Conservation (phyloP, 176 grass and related monocot genomes). For the Carex parvula region DNA sequence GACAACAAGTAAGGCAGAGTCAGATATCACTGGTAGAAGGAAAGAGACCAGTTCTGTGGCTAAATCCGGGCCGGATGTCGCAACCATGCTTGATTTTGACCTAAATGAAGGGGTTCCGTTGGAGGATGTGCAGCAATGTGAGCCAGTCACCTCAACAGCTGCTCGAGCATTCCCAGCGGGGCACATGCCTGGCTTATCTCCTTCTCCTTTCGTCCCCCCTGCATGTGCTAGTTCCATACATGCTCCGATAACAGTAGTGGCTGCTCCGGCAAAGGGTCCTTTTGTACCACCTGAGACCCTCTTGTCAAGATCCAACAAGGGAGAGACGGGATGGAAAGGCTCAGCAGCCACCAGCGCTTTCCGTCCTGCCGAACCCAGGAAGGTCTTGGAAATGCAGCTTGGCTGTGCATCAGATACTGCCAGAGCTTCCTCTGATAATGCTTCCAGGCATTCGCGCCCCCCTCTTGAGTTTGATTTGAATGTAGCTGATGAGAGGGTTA, state of each 20-base stretch:
- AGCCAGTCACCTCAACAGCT: constrained; percentile 36
- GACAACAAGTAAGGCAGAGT: constrained; percentile 11
- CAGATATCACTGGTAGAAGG: constrained; percentile 23
- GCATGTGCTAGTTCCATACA: constrained; percentile 33
- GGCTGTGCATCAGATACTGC: constrained; percentile 27
- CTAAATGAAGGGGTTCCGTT: constrained; percentile 68
- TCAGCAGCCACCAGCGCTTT: constrained; percentile 86
- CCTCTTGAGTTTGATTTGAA: constrained; percentile 73
- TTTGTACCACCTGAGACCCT: constrained; percentile 75
- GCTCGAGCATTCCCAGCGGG: constrained; percentile 21
- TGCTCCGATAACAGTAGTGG: constrained; percentile 55
- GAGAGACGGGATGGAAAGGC: constrained; percentile 78
- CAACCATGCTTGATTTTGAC: constrained; percentile 67
- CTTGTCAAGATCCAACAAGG: constrained; percentile 36
- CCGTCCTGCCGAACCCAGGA: constrained; percentile 57
- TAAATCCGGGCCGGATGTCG: constrained; percentile 35
- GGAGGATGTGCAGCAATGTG: constrained; percentile 50
- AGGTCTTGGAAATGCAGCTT: constrained; percentile 49
- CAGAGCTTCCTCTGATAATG: constrained; percentile 30
- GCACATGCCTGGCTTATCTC: constrained; percentile 22
- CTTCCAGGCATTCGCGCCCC: constrained; percentile 42
- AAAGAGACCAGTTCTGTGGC: constrained; percentile 34
- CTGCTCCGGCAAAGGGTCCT: constrained; percentile 57
- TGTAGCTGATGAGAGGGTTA: constrained; percentile 61
- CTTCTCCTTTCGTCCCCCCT: constrained; percentile 38